These are phyloP conservation scores for Raphanus hybrid DNA, from an alignment of 441 rosid species.

Conservation along the genomic window DNA sequence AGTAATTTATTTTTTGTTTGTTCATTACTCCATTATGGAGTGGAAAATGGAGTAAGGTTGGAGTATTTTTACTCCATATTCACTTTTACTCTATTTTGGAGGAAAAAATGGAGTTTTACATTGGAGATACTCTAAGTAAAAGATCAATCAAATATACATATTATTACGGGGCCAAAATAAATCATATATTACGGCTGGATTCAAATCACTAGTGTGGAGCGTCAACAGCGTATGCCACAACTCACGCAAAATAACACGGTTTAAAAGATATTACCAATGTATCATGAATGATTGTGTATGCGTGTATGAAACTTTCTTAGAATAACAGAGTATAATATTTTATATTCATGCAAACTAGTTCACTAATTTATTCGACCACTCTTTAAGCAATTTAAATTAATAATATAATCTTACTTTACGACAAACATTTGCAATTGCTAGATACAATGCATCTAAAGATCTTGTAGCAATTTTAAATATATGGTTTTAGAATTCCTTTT, in stretches of 20 bases:
- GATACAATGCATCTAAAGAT: slow-evolving; percentile 30
- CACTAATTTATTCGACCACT: slow-evolving; percentile 19
- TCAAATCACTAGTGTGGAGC: slow-evolving; percentile 2
- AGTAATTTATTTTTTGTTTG: too few relatives aligned
- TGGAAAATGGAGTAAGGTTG: too few relatives aligned
- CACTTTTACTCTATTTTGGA: too few relatives aligned
- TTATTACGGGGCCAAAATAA: background rate
- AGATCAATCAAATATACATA: slow-evolving; percentile 14
- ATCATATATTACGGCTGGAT: slow-evolving; percentile 1
- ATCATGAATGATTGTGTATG: slow-evolving; percentile 11
- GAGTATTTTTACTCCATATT: too few relatives aligned
- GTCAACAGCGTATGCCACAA: slow-evolving; percentile 18
- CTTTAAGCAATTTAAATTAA: background rate
- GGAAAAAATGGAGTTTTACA: too few relatives aligned
- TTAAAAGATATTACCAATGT: background rate
- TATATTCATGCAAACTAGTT: slow-evolving; percentile 1
- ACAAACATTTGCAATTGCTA: slow-evolving; percentile 17
- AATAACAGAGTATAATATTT: background rate
- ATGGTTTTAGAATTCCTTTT: background rate
- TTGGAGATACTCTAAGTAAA: too few relatives aligned
- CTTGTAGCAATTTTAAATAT: background rate
- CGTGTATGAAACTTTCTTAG: background rate
- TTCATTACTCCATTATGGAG: too few relatives aligned
- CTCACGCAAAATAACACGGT: slow-evolving; percentile 17
- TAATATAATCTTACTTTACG: slow-evolving; percentile 31